phyloP scores from a whole-genome alignment of 306 rosid species.

The Pachyrhizus erosus region DNA sequence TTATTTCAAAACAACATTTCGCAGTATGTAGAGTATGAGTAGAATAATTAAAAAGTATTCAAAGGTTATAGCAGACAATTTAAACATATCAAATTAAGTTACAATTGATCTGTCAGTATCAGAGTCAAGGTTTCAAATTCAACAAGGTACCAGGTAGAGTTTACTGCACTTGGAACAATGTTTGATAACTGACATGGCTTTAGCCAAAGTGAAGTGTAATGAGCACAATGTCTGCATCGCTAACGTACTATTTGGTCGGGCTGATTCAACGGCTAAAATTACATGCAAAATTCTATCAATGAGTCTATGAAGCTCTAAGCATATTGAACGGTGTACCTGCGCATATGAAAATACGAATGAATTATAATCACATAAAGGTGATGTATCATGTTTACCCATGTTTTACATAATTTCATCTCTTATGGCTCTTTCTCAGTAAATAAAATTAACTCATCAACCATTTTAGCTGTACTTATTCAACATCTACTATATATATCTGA shows the following conservation, averaged over 20 bases:
- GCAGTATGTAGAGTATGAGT: not conserved
- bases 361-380: not conserved
- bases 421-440: not conserved
- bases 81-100: constrained; percentile 14
- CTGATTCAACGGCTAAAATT: constrained; percentile 55
- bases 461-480: not conserved
- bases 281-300: constrained; percentile 48
- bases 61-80: constrained; percentile 15
- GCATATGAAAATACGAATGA: constrained; percentile 7
- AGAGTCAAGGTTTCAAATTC: not conserved
- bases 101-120: not conserved
- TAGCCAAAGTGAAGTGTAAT: constrained; percentile 54
- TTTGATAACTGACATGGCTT: constrained; percentile 55
- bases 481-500: not conserved
- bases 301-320: constrained; percentile 58
- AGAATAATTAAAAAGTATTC: not conserved
- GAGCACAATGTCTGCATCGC: constrained; percentile 59
- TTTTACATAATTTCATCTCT: not conserved
- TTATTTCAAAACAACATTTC: constrained; percentile 13
- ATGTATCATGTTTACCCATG: not conserved
- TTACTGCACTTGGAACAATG: constrained; percentile 61
- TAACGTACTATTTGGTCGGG: constrained; percentile 55
- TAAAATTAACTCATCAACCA: not conserved
- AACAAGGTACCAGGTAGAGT: constrained; percentile 61
- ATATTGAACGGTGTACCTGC: constrained; percentile 63